Conservation (phyloP, 306 rosid species). For the Psophocarpus tetragonolobus region DNA sequence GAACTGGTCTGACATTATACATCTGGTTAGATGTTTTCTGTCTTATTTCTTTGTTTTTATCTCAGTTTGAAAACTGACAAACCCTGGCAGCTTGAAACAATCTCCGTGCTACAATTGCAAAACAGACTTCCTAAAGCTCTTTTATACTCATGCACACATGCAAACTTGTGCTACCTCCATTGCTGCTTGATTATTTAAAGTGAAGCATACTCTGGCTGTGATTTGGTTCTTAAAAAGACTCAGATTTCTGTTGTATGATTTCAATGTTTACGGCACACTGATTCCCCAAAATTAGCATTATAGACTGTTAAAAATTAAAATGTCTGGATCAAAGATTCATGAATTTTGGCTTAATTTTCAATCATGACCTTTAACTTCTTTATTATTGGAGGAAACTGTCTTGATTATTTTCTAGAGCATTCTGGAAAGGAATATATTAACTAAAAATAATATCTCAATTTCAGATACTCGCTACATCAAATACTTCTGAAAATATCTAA, state of each 20-base stretch:
- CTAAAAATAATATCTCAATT: not conserved
- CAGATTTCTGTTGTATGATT: conserved; percentile 22
- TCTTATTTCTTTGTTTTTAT: conserved; percentile 9
- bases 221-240: not conserved
- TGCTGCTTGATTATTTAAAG: conserved; percentile 26
- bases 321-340: conserved; percentile 22
- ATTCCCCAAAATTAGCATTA: conserved; percentile 17
- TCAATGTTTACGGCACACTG: no score
- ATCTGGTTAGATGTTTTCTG: not conserved
- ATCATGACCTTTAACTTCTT: not conserved
- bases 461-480: conserved; percentile 9
- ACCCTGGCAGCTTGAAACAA: not conserved
- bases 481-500: conserved; percentile 25
- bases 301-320: conserved; percentile 12
- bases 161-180: not conserved
- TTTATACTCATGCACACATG: not conserved
- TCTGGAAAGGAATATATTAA: conserved; percentile 22
- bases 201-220: conserved; percentile 3
- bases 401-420: conserved; percentile 17
- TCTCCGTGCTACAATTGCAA: no score
- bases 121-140: no score
- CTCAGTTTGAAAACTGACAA: conserved; percentile 1
- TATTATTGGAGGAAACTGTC: not conserved
- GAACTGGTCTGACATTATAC: conserved; percentile 1
- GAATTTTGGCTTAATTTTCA: conserved; percentile 23